phyloP scores from a whole-genome alignment of 169 alveolate species.

The Miamiensis avidus region DNA sequence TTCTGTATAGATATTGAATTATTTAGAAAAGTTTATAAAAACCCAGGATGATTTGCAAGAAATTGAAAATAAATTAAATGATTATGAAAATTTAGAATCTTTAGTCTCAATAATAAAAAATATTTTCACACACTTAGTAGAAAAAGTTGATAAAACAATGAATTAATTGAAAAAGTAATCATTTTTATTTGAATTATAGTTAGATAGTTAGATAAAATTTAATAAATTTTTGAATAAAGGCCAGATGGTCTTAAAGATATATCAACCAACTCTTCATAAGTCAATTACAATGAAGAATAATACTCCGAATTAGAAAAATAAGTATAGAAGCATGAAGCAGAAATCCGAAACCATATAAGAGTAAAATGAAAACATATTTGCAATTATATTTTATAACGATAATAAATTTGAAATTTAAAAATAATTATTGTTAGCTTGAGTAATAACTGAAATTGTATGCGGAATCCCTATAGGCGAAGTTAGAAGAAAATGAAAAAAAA shows the following conservation, averaged over 20 bases:
- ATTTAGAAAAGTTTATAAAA: slow-evolving; percentile 34
- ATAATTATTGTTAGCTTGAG: slow-evolving; percentile 17
- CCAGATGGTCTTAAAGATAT: neutral
- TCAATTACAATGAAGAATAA: slow-evolving; percentile 44
- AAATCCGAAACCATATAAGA: slow-evolving; percentile 48
- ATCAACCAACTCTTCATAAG: neutral
- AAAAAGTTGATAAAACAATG: slow-evolving; percentile 30
- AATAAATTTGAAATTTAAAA: neutral
- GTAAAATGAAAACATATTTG: no score
- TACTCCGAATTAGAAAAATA: slow-evolving; percentile 37
- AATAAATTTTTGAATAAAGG: neutral
- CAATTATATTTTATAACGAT: no score
- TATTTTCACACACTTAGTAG: slow-evolving; percentile 27
- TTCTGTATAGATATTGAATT: slow-evolving; percentile 24
- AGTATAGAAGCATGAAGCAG: slow-evolving; percentile 37
- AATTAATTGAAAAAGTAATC: slow-evolving; percentile 16
- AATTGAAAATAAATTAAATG: slow-evolving; percentile 35
- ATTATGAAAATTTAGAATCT: slow-evolving; percentile 34
- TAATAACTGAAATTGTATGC: slow-evolving; percentile 44
- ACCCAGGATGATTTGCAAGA: slow-evolving; percentile 45
- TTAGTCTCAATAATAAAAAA: slow-evolving; percentile 31
- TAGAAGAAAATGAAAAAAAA: no score
- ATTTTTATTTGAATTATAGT: neutral
- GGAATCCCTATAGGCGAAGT: slow-evolving; percentile 30
- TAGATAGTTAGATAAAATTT: neutral